phyloP scores from a whole-genome alignment of 1,139 yeast species.

The Scheffersomyces stambukii region DNA sequence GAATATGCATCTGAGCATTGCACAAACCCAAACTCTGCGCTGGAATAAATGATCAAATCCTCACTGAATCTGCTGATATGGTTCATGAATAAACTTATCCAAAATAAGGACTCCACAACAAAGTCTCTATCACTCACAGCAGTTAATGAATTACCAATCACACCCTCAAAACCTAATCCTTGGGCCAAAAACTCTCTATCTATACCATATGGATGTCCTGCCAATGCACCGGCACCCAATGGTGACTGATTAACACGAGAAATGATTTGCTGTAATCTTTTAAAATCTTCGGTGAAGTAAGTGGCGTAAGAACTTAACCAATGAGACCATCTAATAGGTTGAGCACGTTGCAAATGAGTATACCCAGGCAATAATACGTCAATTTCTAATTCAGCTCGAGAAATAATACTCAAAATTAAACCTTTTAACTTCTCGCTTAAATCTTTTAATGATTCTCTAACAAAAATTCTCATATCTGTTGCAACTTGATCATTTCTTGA shows the following conservation, averaged over 20 bases:
- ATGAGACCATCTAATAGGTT: constrained; percentile 98
- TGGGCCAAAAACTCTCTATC: constrained; percentile 86
- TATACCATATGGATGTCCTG: constrained; percentile 98
- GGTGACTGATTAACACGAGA: constrained; percentile 86
- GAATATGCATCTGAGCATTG: constrained; percentile 96
- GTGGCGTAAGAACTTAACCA: constrained; percentile 96
- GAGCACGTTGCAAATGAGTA: constrained; percentile 97
- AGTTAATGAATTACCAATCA: constrained; percentile 89
- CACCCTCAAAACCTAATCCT: constrained; percentile 73
- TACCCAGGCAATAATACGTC: constrained; percentile 97
- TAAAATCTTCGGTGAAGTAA: constrained; percentile 84
- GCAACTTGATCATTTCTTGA: constrained; percentile 98
- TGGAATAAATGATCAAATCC: constrained; percentile 91
- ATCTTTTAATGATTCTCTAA: constrained; percentile 68
- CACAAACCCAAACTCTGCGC: constrained; percentile 95
- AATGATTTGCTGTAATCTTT: constrained; percentile 75
- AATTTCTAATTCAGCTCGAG: constrained; percentile 80
- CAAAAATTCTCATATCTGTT: constrained; percentile 93
- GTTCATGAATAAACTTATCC: constrained; percentile 95
- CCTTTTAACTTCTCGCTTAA: constrained; percentile 55
- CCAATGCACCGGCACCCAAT: constrained; percentile 94
- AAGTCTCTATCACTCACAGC: constrained; percentile 98
- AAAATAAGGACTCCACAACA: constrained; percentile 93
- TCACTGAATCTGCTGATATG: constrained; percentile 93
- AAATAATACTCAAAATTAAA: constrained; percentile 61